Evolutionary conservation across 2,329 filamentous ascomycete genomes (phyloP).

Genomic region (Monilinia vaccinii-corymbosi): DNA sequence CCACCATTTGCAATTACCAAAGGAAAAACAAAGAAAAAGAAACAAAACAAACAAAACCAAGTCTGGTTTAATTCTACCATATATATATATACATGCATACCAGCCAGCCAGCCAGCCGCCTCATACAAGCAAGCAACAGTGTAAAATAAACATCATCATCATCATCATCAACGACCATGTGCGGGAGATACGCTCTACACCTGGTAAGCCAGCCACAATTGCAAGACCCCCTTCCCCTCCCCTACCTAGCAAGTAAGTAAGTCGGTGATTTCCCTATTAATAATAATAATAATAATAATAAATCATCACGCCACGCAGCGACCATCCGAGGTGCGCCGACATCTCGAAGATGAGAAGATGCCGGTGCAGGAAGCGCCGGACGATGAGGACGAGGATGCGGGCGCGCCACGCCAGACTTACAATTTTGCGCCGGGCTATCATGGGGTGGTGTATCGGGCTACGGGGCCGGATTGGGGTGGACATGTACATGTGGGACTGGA

Average conservation of each 20-base stretch:
- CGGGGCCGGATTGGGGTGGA: constrained; percentile 54
- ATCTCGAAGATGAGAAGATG: constrained; percentile 67
- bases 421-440: constrained; percentile 87
- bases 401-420: constrained; percentile 61
- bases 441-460: constrained; percentile 78
- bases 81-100: no score
- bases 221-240: no score
- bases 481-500: constrained; percentile 39
- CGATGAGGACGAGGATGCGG: constrained; percentile 60
- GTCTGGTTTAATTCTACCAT: no score
- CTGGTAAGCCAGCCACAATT: constrained; percentile 25
- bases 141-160: no score
- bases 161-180: constrained; percentile 25
- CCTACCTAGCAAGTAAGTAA: no score
- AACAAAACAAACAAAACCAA: no score
- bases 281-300: no score
- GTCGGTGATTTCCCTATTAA: background rate
- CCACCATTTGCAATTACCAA: no score
- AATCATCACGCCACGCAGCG: constrained; percentile 53
- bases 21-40: no score
- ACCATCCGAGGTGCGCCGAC: constrained; percentile 64
- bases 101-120: no score
- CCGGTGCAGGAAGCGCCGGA: constrained; percentile 60
- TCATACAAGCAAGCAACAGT: background rate
- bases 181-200: constrained; percentile 28